phyloP scores from a whole-genome alignment of 768 basidiomycete species.

The Gloeopeniophorella convolvens region DNA sequence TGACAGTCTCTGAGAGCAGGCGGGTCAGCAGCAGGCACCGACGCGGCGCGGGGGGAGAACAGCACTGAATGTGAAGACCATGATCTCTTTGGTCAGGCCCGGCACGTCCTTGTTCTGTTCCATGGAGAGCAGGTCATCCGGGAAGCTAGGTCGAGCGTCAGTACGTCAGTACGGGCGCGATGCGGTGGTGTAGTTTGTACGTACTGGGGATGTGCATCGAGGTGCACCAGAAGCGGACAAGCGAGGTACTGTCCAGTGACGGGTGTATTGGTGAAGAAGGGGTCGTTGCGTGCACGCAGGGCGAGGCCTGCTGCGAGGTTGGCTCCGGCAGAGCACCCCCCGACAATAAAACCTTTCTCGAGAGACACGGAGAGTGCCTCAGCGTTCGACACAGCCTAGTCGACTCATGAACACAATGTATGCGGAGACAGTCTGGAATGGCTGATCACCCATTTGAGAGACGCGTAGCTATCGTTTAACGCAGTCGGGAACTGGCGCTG shows the following conservation, averaged over 20 bases:
- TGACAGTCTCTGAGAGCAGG: background rate
- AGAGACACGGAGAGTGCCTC: slow-evolving; percentile 13
- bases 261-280: slow-evolving; percentile 16
- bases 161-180: background rate
- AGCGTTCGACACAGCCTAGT: slow-evolving; percentile 13
- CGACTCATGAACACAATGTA: no score
- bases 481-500: slow-evolving; percentile 21
- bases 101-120: slow-evolving; percentile 6
- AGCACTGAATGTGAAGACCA: background rate
- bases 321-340: slow-evolving; percentile 24
- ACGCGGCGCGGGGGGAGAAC: background rate
- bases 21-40: background rate
- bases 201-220: slow-evolving; percentile 20
- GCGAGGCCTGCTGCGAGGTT: slow-evolving; percentile 22
- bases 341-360: slow-evolving; percentile 24
- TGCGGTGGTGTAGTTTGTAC: no score
- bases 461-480: slow-evolving; percentile 22
- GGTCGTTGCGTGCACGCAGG: slow-evolving; percentile 23
- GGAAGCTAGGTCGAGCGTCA: background rate
- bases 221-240: slow-evolving; percentile 21
- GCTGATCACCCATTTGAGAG: slow-evolving; percentile 23
- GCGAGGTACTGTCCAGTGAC: slow-evolving; percentile 25
- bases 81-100: background rate
- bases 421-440: no score
- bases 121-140: slow-evolving; percentile 1